Conservation (phyloP, 1,284 basidiomycete species). For the Leccinum pachyderme region DNA sequence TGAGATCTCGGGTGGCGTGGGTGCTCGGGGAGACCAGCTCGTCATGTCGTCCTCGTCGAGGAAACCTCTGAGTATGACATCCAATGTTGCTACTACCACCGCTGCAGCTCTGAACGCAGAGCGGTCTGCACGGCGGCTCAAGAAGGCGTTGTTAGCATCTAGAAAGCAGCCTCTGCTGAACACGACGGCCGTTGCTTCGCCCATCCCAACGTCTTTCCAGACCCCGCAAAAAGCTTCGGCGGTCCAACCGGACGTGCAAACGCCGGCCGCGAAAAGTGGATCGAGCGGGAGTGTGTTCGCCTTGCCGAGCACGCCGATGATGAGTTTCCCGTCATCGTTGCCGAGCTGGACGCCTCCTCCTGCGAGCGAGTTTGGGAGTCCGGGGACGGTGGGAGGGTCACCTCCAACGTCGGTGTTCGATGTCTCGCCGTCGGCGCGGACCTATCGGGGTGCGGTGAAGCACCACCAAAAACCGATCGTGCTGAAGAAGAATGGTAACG, state of each 20-base stretch:
- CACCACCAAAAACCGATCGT: slow-evolving; percentile 44
- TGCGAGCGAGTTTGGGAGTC: slow-evolving; percentile 13
- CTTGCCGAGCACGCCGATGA: slow-evolving; percentile 19
- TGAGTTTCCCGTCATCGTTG: slow-evolving; percentile 24
- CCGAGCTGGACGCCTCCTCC: slow-evolving; percentile 22
- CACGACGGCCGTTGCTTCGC: slow-evolving; percentile 44
- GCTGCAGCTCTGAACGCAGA: slow-evolving; percentile 79
- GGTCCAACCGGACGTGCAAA: slow-evolving; percentile 4
- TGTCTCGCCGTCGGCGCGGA: slow-evolving; percentile 27
- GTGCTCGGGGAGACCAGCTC: slow-evolving; percentile 38
- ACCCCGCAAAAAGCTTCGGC: slow-evolving; percentile 26
- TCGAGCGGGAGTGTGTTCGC: slow-evolving; percentile 1
- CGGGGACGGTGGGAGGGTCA: neutral
- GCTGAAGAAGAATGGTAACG: slow-evolving; percentile 37
- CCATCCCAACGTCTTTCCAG: slow-evolving; percentile 42
- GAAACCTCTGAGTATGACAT: slow-evolving; percentile 49
- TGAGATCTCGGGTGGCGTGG: slow-evolving; percentile 35
- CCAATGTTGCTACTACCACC: slow-evolving; percentile 65
- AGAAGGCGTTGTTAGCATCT: slow-evolving; percentile 59
- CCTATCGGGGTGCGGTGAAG: slow-evolving; percentile 29
- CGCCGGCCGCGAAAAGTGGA: neutral
- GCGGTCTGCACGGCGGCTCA: slow-evolving; percentile 65
- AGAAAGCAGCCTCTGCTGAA: slow-evolving; percentile 68
- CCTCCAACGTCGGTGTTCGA: slow-evolving; percentile 20
- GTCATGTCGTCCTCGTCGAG: slow-evolving; percentile 34